Evolutionary conservation across 2,329 filamentous ascomycete genomes (phyloP).

Genomic region (Fusarium sp.): DNA sequence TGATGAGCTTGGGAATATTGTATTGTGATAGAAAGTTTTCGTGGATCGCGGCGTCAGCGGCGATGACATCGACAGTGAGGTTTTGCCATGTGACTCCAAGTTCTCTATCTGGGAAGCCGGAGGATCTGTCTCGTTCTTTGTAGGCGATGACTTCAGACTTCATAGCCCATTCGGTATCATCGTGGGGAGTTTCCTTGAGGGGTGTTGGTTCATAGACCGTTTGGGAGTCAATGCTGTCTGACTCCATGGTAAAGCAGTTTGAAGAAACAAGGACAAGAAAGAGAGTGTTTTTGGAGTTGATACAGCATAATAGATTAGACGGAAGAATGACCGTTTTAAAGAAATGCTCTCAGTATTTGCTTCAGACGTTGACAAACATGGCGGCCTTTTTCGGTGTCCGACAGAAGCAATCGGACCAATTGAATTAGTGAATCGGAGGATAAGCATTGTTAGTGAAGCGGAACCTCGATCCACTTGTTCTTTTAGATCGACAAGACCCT

Average conservation of each 20-base stretch:
- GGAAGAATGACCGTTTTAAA: background rate
- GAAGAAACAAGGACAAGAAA: background rate
- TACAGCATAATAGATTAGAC: background rate
- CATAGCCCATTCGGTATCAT: constrained; percentile 56
- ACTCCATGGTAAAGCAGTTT: constrained; percentile 41
- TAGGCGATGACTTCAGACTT: constrained; percentile 60
- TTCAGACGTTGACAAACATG: background rate
- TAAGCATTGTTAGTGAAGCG: background rate
- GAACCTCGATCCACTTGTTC: constrained; percentile 3
- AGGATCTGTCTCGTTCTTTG: constrained; percentile 56
- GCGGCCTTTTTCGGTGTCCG: constrained; percentile 20
- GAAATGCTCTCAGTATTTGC: background rate
- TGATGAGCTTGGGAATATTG: constrained; percentile 64
- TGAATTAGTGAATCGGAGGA: background rate
- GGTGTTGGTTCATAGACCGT: constrained; percentile 40
- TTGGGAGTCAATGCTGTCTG: constrained; percentile 41
- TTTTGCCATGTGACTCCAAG: constrained; percentile 74
- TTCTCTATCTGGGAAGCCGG: constrained; percentile 59
- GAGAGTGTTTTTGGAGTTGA: background rate
- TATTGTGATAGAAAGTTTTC: constrained; percentile 72
- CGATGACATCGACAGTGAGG: constrained; percentile 70
- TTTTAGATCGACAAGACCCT: background rate
- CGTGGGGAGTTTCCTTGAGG: constrained; percentile 5
- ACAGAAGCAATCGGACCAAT: constrained; percentile 2
- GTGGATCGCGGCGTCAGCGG: constrained; percentile 71